Evolutionary conservation across 306 rosid species (phyloP), one percentile per base, ranked within the genome.

Genomic region (Trifolium dubium): DNA sequence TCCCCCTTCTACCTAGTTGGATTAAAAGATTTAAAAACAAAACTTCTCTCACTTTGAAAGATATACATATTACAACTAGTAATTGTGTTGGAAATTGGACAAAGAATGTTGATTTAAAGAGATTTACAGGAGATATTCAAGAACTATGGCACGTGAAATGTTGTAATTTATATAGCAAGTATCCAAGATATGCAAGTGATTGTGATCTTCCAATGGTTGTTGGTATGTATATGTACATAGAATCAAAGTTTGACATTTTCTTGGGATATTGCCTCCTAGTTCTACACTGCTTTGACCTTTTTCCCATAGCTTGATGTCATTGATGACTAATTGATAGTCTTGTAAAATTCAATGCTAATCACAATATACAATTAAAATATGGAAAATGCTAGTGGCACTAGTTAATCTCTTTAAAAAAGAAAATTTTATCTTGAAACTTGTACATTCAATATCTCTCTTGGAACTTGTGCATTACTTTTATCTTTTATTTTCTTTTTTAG

Each of bases 251-350:
- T 58, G 64, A 11, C 64, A 54, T 58, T 28, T 58, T 29, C 14
- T 12, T 29, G 17, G 64, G 35, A 58, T 58, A 58, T 58, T 29
- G 64, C 64, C 37, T 56, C 63, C 35, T 34, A 34, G 37, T 34
- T 34, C 37, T 28, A 19, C 62, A 8, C 10, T 39, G 8, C 9
- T 50, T 50, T 23, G 28, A 28, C 32, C 8, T 56, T 56, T 56
- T 53, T 53, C 30, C 30, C 12, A 54, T 54, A 54, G 14, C 34
- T 6, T 55, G n/a, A 55, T 23, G 62, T 55, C 62, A 55, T 55
- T 10, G 34, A 9, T 28, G 34, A 10, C 32, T 23, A 23, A 23
- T 23, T 1, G 1, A 23, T 23, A 23, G 23, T 23, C 23, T 23
- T 23, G 1, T 23, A 23, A 23, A 23, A 23, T 23, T 23, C 23